These are phyloP conservation scores for Nannochloris sp. DNA, from an alignment of 139 green algal species.

Conservation along the genomic window DNA sequence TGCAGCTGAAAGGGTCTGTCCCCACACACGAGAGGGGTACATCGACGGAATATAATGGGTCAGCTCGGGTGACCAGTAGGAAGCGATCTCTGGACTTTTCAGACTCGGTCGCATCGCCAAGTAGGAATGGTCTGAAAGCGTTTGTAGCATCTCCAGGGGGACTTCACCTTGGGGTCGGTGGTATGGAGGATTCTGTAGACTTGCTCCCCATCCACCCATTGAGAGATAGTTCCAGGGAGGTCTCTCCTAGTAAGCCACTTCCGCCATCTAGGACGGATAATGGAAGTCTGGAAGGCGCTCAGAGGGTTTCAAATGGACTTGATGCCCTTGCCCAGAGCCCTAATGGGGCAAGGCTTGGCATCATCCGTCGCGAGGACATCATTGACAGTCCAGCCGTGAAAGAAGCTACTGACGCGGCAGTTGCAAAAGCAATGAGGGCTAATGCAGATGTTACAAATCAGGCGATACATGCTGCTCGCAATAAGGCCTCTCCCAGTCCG, in stretches of 20 bases:
- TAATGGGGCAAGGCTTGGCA: slow-evolving; percentile 4
- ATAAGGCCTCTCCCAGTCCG: neutral
- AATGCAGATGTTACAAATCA: neutral
- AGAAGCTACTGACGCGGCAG: slow-evolving; percentile 14
- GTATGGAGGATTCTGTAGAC: neutral
- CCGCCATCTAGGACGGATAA: neutral
- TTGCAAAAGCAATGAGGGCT: slow-evolving; percentile 16
- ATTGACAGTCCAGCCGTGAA: slow-evolving; percentile 29
- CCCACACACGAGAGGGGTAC: no score
- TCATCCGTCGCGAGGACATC: neutral
- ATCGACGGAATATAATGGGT: no score
- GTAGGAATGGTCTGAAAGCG: no score
- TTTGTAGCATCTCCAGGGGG: neutral
- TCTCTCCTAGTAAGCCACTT: neutral
- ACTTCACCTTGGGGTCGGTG: neutral
- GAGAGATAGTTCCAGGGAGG: slow-evolving; percentile 1
- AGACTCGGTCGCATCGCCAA: no score
- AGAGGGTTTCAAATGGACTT: neutral
- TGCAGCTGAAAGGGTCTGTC: no score
- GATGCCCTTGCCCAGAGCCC: slow-evolving; percentile 1
- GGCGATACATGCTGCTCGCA: no score
- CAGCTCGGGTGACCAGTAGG: no score
- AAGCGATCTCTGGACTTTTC: no score
- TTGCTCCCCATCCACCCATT: slow-evolving; percentile 24
- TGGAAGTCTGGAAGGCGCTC: neutral